Evolutionary conservation across 768 basidiomycete genomes (phyloP), one percentile per base, ranked within the genome.

Genomic region (Tephrocybe sp.): DNA sequence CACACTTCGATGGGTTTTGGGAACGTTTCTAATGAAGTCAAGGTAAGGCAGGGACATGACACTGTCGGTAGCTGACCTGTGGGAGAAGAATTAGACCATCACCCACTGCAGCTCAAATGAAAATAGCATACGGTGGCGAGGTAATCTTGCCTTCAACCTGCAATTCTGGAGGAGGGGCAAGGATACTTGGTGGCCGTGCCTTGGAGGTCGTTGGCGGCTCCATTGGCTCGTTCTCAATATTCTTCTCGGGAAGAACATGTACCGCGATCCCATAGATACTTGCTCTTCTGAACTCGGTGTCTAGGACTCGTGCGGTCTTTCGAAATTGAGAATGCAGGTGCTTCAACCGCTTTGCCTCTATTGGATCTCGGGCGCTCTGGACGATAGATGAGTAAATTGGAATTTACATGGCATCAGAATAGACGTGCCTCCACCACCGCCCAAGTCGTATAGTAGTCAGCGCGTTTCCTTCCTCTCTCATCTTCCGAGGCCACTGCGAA

Each of bases 361-460:
- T 21, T 13, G 43, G n/a, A 42, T 50, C 52, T 18, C 40, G 49
- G n/a, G 47, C 49, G 39, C 52, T 47, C 56, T 60, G 42, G 21
- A 50, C 24, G 1, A 38, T 34, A 12, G 13, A 16, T 27, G 33
- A 19, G 38, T 38, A 42, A 29, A 44, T 23, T 13, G 4, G n/a
- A 11, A 13, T 42, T 37, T 29, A 36, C 15, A 46, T 29, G 21
- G 33, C 36, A 22, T 30, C 27, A 18, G 29, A 38, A 10, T 22
- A 19, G 8, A 52, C 71, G 43, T 40, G 75, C 75, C 43, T 68
- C 60, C 71, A 68, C 12, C 71, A 68, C 53, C 67, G 50, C 65
- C 76, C 76, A 78, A 24, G 73, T 71, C 72, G 76, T 73, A 54
- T 77, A 77, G 59, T 75, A 78, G 57, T 79, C 75, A 27, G 77